phyloP scores from a whole-genome alignment of 805 yeast species.

The Cyberlindnera misumaiensis region DNA sequence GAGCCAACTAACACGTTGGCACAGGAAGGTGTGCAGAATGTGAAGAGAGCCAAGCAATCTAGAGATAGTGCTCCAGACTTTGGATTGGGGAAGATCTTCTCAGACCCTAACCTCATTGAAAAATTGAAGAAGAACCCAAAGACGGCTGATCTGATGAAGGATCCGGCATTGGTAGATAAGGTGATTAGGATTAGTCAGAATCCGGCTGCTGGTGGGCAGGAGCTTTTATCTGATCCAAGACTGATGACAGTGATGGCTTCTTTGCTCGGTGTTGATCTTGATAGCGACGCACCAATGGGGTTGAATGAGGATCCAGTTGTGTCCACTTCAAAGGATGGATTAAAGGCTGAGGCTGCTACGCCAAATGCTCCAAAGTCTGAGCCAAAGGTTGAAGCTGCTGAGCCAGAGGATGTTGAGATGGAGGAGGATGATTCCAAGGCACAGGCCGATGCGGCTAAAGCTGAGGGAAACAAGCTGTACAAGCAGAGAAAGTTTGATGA shows the following conservation, averaged over 20 bases:
- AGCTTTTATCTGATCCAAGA: conserved; percentile 74
- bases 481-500: conserved; percentile 85
- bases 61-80: conserved; percentile 49
- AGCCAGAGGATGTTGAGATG: conserved; percentile 14
- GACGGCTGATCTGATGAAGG: conserved; percentile 81
- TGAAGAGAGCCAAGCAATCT: conserved; percentile 50
- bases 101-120: conserved; percentile 70
- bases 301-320: conserved; percentile 13
- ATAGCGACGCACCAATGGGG: conserved; percentile 25
- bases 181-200: conserved; percentile 53
- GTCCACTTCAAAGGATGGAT: conserved; percentile 18
- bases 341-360: conserved; percentile 19
- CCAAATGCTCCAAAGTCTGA: conserved; percentile 19
- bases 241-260: conserved; percentile 85
- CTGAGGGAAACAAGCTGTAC: conserved; percentile 80
- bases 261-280: conserved; percentile 74
- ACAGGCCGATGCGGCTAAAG: conserved; percentile 64
- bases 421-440: conserved; percentile 17
- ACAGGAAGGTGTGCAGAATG: conserved; percentile 67
- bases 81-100: conserved; percentile 73
- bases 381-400: conserved; percentile 24
- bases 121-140: conserved; percentile 79
- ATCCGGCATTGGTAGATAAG: conserved; percentile 75
- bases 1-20: conserved; percentile 86
- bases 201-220: conserved; percentile 68